Conservation (phyloP, 164 flowering plant genomes). For the Tinospora cordifolia region DNA sequence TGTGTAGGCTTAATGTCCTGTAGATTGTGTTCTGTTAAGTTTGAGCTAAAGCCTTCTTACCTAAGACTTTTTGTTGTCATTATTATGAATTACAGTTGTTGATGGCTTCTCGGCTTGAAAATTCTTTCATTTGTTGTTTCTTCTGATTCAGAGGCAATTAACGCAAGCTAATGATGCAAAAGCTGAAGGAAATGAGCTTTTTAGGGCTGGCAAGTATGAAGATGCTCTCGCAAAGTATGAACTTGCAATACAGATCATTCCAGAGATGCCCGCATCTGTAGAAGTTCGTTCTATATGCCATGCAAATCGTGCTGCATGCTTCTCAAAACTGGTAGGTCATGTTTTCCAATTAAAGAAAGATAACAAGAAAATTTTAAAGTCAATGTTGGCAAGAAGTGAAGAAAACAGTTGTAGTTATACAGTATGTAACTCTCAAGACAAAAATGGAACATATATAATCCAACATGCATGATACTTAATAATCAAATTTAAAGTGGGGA, state of each 20-base stretch:
- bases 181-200: conserved; percentile 64
- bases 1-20: no score
- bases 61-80: no score
- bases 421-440: no score
- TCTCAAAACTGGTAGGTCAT: conserved; percentile 54
- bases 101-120: background rate
- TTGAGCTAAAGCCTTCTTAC: no score
- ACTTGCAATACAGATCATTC: conserved; percentile 48
- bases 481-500: no score
- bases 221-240: conserved; percentile 71
- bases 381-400: no score
- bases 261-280: conserved; percentile 38
- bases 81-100: background rate
- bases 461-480: no score
- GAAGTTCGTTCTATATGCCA: conserved; percentile 86
- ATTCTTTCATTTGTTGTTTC: conserved; percentile 1
- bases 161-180: conserved; percentile 67
- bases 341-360: background rate
- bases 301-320: conserved; percentile 72
- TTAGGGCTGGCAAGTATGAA: conserved; percentile 56
- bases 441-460: no score
- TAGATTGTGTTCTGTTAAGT: no score
- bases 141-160: conserved; percentile 44
- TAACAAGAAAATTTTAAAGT: no score
- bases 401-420: no score